Evolutionary conservation across 2,329 filamentous ascomycete genomes (phyloP), one percentile per base, ranked within the genome.

Genomic region (Uncinocarpus reesii): DNA sequence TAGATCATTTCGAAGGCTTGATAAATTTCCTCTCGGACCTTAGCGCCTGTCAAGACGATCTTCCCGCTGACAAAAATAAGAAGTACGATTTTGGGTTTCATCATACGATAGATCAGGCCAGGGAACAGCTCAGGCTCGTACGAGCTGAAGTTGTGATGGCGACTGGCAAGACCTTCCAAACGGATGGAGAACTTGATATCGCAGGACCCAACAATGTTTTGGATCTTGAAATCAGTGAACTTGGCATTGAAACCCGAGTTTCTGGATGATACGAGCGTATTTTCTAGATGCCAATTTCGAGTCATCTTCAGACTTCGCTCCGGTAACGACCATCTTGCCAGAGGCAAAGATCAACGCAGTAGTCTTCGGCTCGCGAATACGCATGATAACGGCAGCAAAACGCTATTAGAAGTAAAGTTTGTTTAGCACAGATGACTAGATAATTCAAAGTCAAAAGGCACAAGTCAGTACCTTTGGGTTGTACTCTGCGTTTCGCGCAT

Each of bases 161-260:
- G 87, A 58, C 84, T 92, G 13, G 92, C 92, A 65, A 98, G 75
- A 71, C 92, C 92, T 68, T 96, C 92, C 51, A 98, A 77, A 57
- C 92, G 87, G 60, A 98, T 95, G 47, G 92, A 92, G 73, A 98
- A 98, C 77, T 95, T 95, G 77, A 98, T 95, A 66, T 98, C 92
- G 69, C 90, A 96, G 52, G 88, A 95, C 56, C 92, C 92, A 57
- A 98, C 92, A 56, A 98, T 96, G 71, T 98, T 98, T 75, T 95
- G 89, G 62, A 98, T 98, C 79, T 96, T 98, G 75, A 98, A 98
- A 69, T 98, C 92, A 57, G 89, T 95, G 71, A 98, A 96, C 79
- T 95, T 95, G 62, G 92, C 90, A 59, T 95, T 95, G 78, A 98
- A 98, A 54, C n/a, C 92, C 92, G 52, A 98, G 86, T 75, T 98